Percentiles rank a stretch among this genome's conserved stretches.
These are phyloP conservation scores for Lomentospora prolificans DNA, from an alignment of 2,329 filamentous ascomycete genomes.

Conservation along the genomic window DNA sequence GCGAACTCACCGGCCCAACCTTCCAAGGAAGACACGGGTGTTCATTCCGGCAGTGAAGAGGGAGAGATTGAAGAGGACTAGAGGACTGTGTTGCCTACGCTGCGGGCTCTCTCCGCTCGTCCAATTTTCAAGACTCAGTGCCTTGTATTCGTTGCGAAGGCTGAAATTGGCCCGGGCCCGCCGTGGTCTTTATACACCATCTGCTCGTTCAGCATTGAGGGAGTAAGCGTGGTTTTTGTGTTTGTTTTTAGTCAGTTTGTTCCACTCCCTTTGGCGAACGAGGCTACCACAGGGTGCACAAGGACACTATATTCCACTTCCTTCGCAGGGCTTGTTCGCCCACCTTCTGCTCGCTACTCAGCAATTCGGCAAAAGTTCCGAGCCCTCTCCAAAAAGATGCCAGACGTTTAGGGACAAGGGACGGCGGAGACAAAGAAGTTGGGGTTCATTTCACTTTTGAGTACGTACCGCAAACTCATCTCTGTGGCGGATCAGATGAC, in stretches of 20 bases:
- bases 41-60: conserved; percentile 88
- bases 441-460: not conserved
- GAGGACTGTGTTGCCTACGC: conserved; percentile 9
- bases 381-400: too few species aligned
- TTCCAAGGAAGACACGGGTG: conserved; percentile 45
- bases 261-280: not conserved
- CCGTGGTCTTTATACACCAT: too few species aligned
- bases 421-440: not conserved
- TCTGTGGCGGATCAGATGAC: not conserved
- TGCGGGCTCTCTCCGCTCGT: not conserved
- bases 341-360: too few species aligned
- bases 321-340: too few species aligned
- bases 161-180: too few species aligned
- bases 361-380: not conserved
- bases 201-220: too few species aligned
- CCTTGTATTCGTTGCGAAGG: too few species aligned
- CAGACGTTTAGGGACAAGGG: too few species aligned
- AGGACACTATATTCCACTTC: too few species aligned
- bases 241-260: not conserved
- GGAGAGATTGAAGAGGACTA: conserved; percentile 90
- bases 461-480: not conserved
- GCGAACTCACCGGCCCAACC: conserved; percentile 42
- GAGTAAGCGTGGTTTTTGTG: not conserved
- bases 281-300: not conserved
- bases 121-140: not conserved